phyloP scores from a whole-genome alignment of 2,329 filamentous ascomycete genomes.

The Fusarium illudens region DNA sequence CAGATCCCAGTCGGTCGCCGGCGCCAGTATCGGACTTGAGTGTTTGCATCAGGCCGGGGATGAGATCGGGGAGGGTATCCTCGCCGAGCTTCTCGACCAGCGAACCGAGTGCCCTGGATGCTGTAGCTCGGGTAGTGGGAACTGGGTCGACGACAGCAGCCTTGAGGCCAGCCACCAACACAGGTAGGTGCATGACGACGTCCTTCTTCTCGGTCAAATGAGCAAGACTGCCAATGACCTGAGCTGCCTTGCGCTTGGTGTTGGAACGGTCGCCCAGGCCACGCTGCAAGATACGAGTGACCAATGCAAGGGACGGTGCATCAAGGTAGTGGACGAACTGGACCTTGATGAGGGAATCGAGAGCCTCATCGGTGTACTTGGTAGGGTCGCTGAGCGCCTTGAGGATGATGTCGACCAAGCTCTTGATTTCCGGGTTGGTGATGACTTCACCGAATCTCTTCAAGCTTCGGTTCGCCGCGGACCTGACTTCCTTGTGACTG shows the following conservation, averaged over 20 bases:
- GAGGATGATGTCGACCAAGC: conserved; percentile 86
- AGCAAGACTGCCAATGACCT: conserved; percentile 97
- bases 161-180: conserved; percentile 90
- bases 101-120: conserved; percentile 93
- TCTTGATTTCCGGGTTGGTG: conserved; percentile 96
- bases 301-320: conserved; percentile 90
- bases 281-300: conserved; percentile 94
- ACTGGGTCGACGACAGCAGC: conserved; percentile 93
- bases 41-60: conserved; percentile 96
- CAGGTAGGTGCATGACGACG: conserved; percentile 86
- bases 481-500: conserved; percentile 95
- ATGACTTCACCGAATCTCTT: conserved; percentile 99
- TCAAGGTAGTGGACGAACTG: conserved; percentile 99
- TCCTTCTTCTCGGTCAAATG: conserved; percentile 98
- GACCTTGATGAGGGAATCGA: conserved; percentile 96
- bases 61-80: conserved; percentile 94
- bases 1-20: conserved; percentile 93
- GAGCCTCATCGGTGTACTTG: conserved; percentile 93
- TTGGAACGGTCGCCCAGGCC: conserved; percentile 89
- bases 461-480: conserved; percentile 91
- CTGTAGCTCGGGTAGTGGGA: conserved; percentile 93
- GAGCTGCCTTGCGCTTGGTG: conserved; percentile 94
- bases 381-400: conserved; percentile 98
- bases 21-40: conserved; percentile 97
- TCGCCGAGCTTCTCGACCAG: conserved; percentile 98